These are phyloP conservation scores for Fagus crenata DNA, from an alignment of 306 rosid genomes.

Conservation along the genomic window DNA sequence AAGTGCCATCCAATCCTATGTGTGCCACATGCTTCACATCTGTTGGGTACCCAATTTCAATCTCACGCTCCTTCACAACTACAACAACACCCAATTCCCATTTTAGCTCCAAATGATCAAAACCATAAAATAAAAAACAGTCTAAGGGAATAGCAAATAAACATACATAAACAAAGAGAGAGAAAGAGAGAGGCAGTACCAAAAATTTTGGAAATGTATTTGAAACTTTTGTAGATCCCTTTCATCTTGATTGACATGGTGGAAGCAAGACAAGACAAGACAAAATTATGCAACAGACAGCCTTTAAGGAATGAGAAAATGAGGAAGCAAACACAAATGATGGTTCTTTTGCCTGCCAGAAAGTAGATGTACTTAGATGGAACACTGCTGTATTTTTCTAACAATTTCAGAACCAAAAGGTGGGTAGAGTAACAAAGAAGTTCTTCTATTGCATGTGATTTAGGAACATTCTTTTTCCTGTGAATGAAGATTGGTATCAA, in stretches of 20 bases:
- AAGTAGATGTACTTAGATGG: slow-evolving; percentile 27
- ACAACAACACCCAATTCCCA: slow-evolving; percentile 33
- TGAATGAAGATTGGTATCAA: slow-evolving; percentile 56
- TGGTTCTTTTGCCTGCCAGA: slow-evolving; percentile 42
- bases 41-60: slow-evolving; percentile 86
- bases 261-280: slow-evolving; percentile 28
- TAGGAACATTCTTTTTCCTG: slow-evolving; percentile 47
- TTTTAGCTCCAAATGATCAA: slow-evolving; percentile 25
- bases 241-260: slow-evolving; percentile 66
- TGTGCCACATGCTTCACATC: slow-evolving; percentile 91
- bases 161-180: neutral
- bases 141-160: neutral
- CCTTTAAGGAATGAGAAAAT: slow-evolving; percentile 10
- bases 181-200: slow-evolving; percentile 37
- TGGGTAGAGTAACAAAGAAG: slow-evolving; percentile 39
- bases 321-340: slow-evolving; percentile 30
- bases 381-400: slow-evolving; percentile 18
- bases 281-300: slow-evolving; percentile 31
- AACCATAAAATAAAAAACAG: neutral
- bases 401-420: slow-evolving; percentile 20
- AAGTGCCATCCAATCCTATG: slow-evolving; percentile 71
- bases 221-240: slow-evolving; percentile 57
- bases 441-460: slow-evolving; percentile 52
- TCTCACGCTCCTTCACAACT: slow-evolving; percentile 85
- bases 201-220: slow-evolving; percentile 45